Base-by-base conservation (phyloP, 2,329 filamentous ascomycete genomes). In the Xylariaceae sp. region DNA sequence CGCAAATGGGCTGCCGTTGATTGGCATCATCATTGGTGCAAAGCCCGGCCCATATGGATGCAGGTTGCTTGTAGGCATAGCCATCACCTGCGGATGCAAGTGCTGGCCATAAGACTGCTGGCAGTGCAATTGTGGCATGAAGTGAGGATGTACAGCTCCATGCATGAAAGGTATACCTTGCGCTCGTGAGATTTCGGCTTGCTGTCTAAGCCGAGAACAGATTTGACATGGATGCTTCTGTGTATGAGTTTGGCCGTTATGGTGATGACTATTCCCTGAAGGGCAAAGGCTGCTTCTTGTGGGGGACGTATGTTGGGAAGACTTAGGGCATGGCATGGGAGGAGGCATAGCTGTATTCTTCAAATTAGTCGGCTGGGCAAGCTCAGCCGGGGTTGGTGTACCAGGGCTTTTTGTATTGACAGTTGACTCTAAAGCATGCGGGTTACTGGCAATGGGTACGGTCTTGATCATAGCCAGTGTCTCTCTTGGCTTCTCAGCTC, bases 151-250 rank as follows among this genome's bases (percentile, higher is more conserved):
- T 24, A 64, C 41, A 39, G 48, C 46, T 30, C 57, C 50, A 33
- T 64, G 62, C 30, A 67, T 51, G 37, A 65, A 53, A n/a, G 66
- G 61, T 21, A 66, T 24, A 9, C 61, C 65, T 36, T 65, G 68
- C 23, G 58, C 27, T 50, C 65, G 64, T 18, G 64, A 56, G 40
- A 67, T 21, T 37, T 64, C 58, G 29, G 61, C 62, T 27, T 67
- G 69, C 24, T 70, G 67, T 41, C 65, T 65, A 44, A 70, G 51
- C 32, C 62, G 64, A 5, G 59, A 50, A 37, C 70, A 72, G 4
- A 65, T 45, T 15, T 66, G 62, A 32, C 70, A 72, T 18, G 65
- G 62, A 9, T 62, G 62, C 36, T 67, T 70, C n/a, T 60, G 44
- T 6, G 52, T 21, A 20, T 52, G 29, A 6, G 21, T 20, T 47